phyloP scores from a whole-genome alignment of 148 eudicot species.

The Pharnaceum exiguum region DNA sequence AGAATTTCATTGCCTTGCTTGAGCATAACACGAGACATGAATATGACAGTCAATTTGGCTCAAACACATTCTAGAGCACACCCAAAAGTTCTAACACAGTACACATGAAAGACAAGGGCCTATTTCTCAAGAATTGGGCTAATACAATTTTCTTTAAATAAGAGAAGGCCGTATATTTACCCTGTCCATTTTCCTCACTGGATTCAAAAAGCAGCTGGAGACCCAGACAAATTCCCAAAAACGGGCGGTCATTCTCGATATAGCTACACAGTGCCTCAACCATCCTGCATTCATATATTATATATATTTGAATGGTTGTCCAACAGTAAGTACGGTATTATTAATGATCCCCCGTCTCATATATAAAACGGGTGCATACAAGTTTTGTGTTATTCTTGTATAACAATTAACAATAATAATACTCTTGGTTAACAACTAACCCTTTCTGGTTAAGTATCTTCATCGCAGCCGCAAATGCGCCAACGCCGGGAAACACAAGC shows the following conservation, averaged over 20 bases:
- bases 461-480: constrained; percentile 98
- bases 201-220: constrained; percentile 92
- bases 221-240: constrained; percentile 96
- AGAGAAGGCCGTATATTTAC: constrained; percentile 22
- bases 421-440: constrained; percentile 37
- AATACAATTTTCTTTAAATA: neutral
- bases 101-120: too few relatives aligned
- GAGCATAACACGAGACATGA: neutral
- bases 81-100: too few relatives aligned
- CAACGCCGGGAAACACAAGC: constrained; percentile 93
- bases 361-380: too few relatives aligned
- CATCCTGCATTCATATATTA: constrained; percentile 48
- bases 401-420: too few relatives aligned
- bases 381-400: too few relatives aligned
- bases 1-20: too few relatives aligned
- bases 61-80: neutral
- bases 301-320: neutral
- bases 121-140: too few relatives aligned
- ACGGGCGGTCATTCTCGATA: constrained; percentile 91
- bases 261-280: constrained; percentile 82
- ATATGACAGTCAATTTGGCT: neutral
- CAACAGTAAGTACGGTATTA: neutral
- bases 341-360: too few relatives aligned
- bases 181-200: constrained; percentile 90
- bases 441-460: constrained; percentile 69